Percentiles rank a stretch among this genome's conserved stretches.
These are phyloP conservation scores for Moricandia moricandioides DNA, from an alignment of 345 rosid genomes.

Conservation along the genomic window DNA sequence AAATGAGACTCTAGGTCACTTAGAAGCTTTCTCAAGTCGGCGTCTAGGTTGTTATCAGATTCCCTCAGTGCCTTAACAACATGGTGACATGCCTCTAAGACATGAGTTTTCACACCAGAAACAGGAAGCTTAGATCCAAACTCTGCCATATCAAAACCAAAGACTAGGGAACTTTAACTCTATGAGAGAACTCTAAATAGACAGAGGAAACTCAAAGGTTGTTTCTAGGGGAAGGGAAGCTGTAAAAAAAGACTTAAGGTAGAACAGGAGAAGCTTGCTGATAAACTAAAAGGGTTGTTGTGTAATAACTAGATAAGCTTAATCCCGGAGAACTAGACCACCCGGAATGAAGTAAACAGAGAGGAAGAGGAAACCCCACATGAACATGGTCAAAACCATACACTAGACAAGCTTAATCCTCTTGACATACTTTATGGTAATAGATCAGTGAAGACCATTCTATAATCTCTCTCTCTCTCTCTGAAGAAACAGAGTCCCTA, in stretches of 20 bases:
- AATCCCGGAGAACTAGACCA: background rate
- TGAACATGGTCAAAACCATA: slow-evolving; percentile 38
- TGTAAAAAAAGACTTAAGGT: background rate
- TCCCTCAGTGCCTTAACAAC: slow-evolving; percentile 68
- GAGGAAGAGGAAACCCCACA: slow-evolving; percentile 44
- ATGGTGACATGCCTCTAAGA: slow-evolving; percentile 60
- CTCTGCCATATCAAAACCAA: slow-evolving; percentile 32
- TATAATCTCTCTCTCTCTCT: background rate
- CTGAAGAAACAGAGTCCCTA: background rate
- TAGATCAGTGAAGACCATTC: slow-evolving; percentile 12
- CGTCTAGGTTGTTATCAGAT: slow-evolving; percentile 50
- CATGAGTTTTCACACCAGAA: slow-evolving; percentile 17
- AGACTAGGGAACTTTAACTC: background rate
- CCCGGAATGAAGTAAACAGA: slow-evolving; percentile 42
- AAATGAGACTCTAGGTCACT: slow-evolving; percentile 50
- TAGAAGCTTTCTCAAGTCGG: slow-evolving; percentile 47
- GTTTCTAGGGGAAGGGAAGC: background rate
- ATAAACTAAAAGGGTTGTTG: slow-evolving; percentile 4
- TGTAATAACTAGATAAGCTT: background rate
- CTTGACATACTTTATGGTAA: background rate
- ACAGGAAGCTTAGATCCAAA: slow-evolving; percentile 22
- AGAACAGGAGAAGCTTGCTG: slow-evolving; percentile 1
- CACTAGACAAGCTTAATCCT: slow-evolving; percentile 10
- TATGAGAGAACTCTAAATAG: background rate
- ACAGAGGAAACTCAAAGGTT: background rate